Conservation (phyloP, 2,329 filamentous ascomycete species). For the Diatrype stigma region DNA sequence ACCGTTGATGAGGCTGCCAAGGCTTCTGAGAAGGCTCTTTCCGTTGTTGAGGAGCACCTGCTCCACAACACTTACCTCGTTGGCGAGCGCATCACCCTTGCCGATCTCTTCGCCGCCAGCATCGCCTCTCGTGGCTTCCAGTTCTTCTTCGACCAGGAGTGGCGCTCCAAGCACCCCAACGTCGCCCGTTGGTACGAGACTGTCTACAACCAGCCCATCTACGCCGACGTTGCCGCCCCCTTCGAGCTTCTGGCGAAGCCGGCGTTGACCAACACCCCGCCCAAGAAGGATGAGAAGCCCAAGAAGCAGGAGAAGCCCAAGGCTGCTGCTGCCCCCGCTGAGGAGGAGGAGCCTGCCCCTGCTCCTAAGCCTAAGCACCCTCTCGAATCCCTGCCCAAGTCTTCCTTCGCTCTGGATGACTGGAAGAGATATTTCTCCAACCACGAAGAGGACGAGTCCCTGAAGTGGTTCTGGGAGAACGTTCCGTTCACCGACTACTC, state of each 20-base stretch:
- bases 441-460: constrained; percentile 76
- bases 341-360: constrained; percentile 51
- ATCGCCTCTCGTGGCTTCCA: constrained; percentile 85
- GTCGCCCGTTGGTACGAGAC: constrained; percentile 93
- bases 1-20: constrained; percentile 75
- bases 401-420: constrained; percentile 84
- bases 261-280: constrained; percentile 62
- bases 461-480: constrained; percentile 99
- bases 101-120: constrained; percentile 80
- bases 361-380: constrained; percentile 96
- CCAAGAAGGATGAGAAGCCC: constrained; percentile 75
- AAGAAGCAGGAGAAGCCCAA: constrained; percentile 51
- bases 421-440: constrained; percentile 99
- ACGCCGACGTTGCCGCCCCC: constrained; percentile 72
- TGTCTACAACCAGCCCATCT: constrained; percentile 88
- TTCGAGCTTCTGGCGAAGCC: constrained; percentile 78
- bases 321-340: constrained; percentile 40
- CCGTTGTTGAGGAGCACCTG: constrained; percentile 81
- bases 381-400: constrained; percentile 74
- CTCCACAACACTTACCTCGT: constrained; percentile 93
- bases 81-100: constrained; percentile 94
- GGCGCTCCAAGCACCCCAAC: constrained; percentile 78
- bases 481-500: constrained; percentile 93
- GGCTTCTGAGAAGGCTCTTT: constrained; percentile 62
- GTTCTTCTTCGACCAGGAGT: constrained; percentile 90